phyloP scores from a whole-genome alignment of 345 rosid genomes.

The Eucalyptus rudis region DNA sequence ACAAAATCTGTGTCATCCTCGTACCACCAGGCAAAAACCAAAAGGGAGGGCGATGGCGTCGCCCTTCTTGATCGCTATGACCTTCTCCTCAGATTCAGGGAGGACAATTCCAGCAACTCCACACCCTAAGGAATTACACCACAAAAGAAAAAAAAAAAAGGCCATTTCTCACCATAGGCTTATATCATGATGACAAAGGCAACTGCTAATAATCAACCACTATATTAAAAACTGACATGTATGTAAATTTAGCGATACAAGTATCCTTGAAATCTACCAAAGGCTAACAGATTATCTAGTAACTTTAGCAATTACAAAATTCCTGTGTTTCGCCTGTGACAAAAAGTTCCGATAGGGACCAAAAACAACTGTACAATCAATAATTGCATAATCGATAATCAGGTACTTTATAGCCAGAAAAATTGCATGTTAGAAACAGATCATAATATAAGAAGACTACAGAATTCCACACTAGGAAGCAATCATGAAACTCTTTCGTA shows the following conservation, averaged over 20 bases:
- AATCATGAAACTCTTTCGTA: background rate
- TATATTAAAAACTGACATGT: background rate
- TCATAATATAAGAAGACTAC: background rate
- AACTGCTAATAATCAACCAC: background rate
- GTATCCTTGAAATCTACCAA: background rate
- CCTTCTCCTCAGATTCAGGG: constrained; percentile 81
- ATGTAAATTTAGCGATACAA: background rate
- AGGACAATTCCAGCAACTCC: constrained; percentile 82
- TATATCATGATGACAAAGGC: background rate
- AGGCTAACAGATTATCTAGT: background rate
- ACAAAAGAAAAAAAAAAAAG: background rate
- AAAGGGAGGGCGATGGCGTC: constrained; percentile 86
- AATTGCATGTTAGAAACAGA: background rate
- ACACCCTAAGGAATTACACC: constrained; percentile 18
- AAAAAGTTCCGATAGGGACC: background rate
- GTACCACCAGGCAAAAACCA: constrained; percentile 89
- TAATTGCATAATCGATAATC: background rate
- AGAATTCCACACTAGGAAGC: background rate
- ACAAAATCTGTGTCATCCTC: constrained; percentile 69
- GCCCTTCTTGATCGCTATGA: constrained; percentile 62
- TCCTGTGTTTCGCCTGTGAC: background rate
- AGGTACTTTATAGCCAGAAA: background rate
- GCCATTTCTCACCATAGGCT: background rate
- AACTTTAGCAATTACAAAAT: background rate
- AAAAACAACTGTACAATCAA: background rate